Conservation (phyloP, 108 stramenopile genomes). For the Parmales sp. region DNA sequence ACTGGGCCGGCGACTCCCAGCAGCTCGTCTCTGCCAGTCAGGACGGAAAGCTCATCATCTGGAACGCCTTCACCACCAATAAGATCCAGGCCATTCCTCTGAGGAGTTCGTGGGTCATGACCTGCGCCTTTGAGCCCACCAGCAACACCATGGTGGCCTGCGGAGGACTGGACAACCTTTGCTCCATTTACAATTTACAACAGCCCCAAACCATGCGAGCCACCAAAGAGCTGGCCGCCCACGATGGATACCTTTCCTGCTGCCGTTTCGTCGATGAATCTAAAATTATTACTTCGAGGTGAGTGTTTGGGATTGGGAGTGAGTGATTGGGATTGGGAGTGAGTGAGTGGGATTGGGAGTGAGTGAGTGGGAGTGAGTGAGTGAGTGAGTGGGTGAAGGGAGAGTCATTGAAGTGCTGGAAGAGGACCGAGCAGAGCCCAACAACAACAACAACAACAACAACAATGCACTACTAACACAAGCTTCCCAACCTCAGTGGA, state of each 20-base stretch:
- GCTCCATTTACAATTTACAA: constrained; percentile 87
- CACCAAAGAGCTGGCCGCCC: constrained; percentile 81
- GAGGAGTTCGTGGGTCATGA: constrained; percentile 96
- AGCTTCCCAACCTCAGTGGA: no score
- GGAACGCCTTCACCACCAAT: constrained; percentile 87
- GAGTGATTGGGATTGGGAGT: no score
- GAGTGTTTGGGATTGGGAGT: no score
- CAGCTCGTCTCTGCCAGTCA: constrained; percentile 82
- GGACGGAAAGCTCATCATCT: constrained; percentile 96
- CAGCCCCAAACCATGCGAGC: constrained; percentile 48
- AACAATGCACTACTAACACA: no score
- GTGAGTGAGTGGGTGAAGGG: no score
- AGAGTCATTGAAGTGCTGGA: no score
- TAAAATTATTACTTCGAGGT: constrained; percentile 80
- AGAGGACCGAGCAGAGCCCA: no score
- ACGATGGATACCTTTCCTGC: constrained; percentile 95
- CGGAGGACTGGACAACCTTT: constrained; percentile 98
- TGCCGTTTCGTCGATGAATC: constrained; percentile 84
- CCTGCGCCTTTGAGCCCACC: constrained; percentile 93
- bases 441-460: no score
- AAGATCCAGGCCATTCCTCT: constrained; percentile 79
- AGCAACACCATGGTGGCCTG: constrained; percentile 84
- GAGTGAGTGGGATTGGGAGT: no score
- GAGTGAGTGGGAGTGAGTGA: no score
- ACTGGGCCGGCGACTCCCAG: constrained; percentile 82